These are phyloP conservation scores for Biscogniauxia mediterranea DNA, from an alignment of 2,329 filamentous ascomycete genomes.

Conservation along the genomic window DNA sequence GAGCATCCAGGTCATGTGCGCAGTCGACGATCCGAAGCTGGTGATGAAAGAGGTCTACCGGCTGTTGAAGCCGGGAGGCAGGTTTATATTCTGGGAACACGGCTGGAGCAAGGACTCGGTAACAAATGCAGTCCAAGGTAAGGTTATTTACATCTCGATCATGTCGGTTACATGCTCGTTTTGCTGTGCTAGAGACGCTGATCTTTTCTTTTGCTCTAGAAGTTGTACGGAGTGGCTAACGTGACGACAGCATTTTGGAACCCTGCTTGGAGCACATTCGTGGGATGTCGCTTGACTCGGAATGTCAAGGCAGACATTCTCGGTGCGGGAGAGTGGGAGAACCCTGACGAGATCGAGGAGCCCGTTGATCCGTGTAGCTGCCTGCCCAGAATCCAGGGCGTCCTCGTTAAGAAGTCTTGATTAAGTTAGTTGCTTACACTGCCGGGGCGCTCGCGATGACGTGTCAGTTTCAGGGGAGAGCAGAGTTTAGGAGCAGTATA, in stretches of 20 bases:
- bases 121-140: constrained; percentile 33
- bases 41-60: constrained; percentile 37
- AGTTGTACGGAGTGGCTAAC: constrained; percentile 4
- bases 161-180: too few species aligned
- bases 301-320: constrained; percentile 29
- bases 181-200: too few species aligned
- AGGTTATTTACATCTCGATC: constrained; percentile 6
- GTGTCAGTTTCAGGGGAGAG: too few species aligned
- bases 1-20: constrained; percentile 44
- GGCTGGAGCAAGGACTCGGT: constrained; percentile 25
- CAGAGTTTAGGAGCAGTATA: too few species aligned
- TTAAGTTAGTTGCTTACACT: too few species aligned
- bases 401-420: constrained; percentile 30
- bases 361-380: constrained; percentile 27
- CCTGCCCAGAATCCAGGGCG: constrained; percentile 33
- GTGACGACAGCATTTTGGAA: constrained; percentile 27
- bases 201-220: not conserved
- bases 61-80: constrained; percentile 44
- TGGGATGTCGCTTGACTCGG: constrained; percentile 32
- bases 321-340: constrained; percentile 33
- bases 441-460: too few species aligned
- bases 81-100: constrained; percentile 48
- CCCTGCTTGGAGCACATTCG: constrained; percentile 31
- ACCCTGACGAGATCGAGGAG: constrained; percentile 26
- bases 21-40: constrained; percentile 31